Base-by-base conservation (phyloP, 2,329 filamentous ascomycete genomes). In the Epichloe festucae region DNA sequence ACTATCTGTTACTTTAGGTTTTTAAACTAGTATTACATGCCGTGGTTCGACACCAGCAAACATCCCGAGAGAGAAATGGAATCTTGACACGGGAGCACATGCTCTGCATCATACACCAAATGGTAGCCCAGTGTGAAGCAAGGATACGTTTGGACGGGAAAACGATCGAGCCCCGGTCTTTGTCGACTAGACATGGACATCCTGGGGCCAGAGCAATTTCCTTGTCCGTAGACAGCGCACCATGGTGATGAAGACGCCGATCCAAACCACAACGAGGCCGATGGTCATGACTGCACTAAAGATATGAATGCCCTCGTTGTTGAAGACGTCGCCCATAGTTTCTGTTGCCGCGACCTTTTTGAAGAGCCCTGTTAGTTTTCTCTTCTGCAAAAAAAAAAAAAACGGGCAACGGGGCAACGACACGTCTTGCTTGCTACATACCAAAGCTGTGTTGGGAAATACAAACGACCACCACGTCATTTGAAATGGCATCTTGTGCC, bases 381-480 rank as follows among this genome's bases (percentile, higher is more conserved):
- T 46, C 35, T 14, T 45, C 5, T 17, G 41, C 41, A 15, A 15
- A 6, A 17, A 17, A 17, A 17, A 17, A 17, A 17, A 17, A 17
- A 14, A 23, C 11, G 17, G 14, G 19, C 41, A 43, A 21, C 19
- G 17, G 11, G 14, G 19, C 41, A 43, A 21, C 19, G 17, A 23
- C 17, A 14, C 21, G 21, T 43, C 11, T 27, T 14, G 21, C 14
- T 44, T 21, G n/a, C 35, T 23, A 50, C 63, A 48, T 61, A 67
- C 78, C 53, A 89, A 68, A 0, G 84, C 85, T 0, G 86, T 90
- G 58, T 90, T 89, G 2, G 87, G 86, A 60, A 90, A 90, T 5
- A 90, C 76, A 65, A 90, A 91, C 3, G 81, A 87, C 67, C 84
- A 93, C 82, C 87, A 94, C 1, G 83, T 87, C 85, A 93, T 90